These are phyloP conservation scores for Suillus subalutaceus DNA, from an alignment of 768 basidiomycete species.

Conservation along the genomic window DNA sequence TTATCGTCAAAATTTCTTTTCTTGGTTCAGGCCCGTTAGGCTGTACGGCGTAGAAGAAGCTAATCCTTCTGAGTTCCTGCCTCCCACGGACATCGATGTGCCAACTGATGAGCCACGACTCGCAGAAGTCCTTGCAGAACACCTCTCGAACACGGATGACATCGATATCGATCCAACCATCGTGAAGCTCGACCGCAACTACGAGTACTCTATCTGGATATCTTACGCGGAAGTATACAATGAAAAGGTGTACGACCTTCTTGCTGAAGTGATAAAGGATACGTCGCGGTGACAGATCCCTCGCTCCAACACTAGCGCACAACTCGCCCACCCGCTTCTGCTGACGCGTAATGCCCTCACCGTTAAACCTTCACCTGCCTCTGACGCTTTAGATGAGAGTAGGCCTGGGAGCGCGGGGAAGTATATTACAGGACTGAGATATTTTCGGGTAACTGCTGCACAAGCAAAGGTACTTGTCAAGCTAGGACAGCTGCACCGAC, in stretches of 20 bases:
- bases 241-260: conserved; percentile 95
- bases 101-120: conserved; percentile 59
- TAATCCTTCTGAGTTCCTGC: conserved; percentile 48
- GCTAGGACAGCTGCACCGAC: conserved; percentile 86
- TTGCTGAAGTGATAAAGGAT: conserved; percentile 63
- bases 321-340: conserved; percentile 48
- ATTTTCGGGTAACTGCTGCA: conserved; percentile 75
- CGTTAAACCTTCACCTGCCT: conserved; percentile 77
- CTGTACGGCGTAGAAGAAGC: conserved; percentile 76
- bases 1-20: conserved; percentile 14
- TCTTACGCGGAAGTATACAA: conserved; percentile 98
- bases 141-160: conserved; percentile 41
- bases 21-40: conserved; percentile 75
- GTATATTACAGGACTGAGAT: conserved; percentile 85
- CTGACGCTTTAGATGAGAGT: conserved; percentile 50
- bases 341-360: conserved; percentile 84
- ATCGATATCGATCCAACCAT: conserved; percentile 61
- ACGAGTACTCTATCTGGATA: conserved; percentile 91
- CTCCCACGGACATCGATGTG: conserved; percentile 45
- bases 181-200: conserved; percentile 83
- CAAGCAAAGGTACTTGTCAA: conserved; percentile 86
- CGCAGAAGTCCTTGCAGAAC: conserved; percentile 66
- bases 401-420: conserved; percentile 61
- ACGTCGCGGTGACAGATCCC: conserved; percentile 27
- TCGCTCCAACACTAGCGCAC: conserved; percentile 29